These are phyloP conservation scores for Deinandra increscens DNA, from an alignment of 129 eudicot species.

Conservation along the genomic window DNA sequence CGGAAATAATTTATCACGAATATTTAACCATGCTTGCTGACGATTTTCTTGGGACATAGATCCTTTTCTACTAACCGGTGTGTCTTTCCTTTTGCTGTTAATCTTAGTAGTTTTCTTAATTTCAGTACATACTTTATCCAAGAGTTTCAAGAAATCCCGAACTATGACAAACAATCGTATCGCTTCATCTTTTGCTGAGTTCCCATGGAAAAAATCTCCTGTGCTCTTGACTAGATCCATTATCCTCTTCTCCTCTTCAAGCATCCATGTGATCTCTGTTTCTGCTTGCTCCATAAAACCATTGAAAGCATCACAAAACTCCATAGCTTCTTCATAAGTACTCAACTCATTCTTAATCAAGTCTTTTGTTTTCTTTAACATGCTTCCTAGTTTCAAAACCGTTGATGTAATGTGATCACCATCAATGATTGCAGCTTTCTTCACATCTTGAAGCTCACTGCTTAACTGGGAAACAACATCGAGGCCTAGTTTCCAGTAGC, in stretches of 20 bases:
- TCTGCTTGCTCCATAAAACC: slow-evolving; percentile 54
- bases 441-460: slow-evolving; percentile 61
- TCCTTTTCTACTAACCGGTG: slow-evolving; percentile 24
- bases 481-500: slow-evolving; percentile 62
- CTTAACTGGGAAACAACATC: slow-evolving; percentile 59
- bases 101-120: slow-evolving; percentile 33
- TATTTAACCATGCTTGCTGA: slow-evolving; percentile 21
- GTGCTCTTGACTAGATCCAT: slow-evolving; percentile 66
- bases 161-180: slow-evolving; percentile 57
- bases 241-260: slow-evolving; percentile 64
- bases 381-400: slow-evolving; percentile 45
- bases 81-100: slow-evolving; percentile 24
- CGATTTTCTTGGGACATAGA: slow-evolving; percentile 21
- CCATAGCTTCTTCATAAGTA: slow-evolving; percentile 41
- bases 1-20: slow-evolving; percentile 55
- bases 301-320: slow-evolving; percentile 37
- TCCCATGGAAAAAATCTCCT: slow-evolving; percentile 83
- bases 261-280: slow-evolving; percentile 48
- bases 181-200: slow-evolving; percentile 71
- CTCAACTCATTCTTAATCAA: slow-evolving; percentile 52
- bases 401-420: slow-evolving; percentile 44
- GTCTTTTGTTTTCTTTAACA: slow-evolving; percentile 35
- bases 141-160: slow-evolving; percentile 59
- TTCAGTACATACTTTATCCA: slow-evolving; percentile 58
- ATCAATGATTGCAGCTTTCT: slow-evolving; percentile 65